phyloP scores from a whole-genome alignment of 768 basidiomycete species.

The Gymnopilus junonius region DNA sequence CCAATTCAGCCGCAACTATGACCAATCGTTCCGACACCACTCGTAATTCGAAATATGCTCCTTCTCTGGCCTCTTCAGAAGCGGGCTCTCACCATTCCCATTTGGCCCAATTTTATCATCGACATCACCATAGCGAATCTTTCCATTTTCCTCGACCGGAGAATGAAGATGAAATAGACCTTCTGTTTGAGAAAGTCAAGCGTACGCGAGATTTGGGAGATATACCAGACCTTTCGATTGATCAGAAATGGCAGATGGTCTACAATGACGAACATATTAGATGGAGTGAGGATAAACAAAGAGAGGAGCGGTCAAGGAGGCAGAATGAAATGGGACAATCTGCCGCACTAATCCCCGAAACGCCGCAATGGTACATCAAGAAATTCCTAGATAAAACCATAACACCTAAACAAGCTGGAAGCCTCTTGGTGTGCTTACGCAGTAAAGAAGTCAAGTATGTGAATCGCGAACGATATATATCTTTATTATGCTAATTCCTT shows the following conservation, averaged over 20 bases:
- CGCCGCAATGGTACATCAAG: slow-evolving; percentile 93
- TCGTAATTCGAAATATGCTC: slow-evolving; percentile 65
- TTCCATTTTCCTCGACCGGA: slow-evolving; percentile 82
- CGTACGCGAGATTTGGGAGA: slow-evolving; percentile 69
- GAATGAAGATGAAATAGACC: slow-evolving; percentile 77
- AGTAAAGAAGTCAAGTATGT: slow-evolving; percentile 81
- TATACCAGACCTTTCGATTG: slow-evolving; percentile 62
- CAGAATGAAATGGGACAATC: slow-evolving; percentile 63
- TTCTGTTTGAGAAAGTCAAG: slow-evolving; percentile 78
- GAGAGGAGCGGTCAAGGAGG: slow-evolving; percentile 63
- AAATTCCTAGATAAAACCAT: slow-evolving; percentile 89
- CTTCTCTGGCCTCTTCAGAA: slow-evolving; percentile 57
- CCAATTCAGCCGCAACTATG: slow-evolving; percentile 52
- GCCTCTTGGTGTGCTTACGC: slow-evolving; percentile 76
- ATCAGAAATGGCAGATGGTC: slow-evolving; percentile 94
- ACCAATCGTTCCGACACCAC: slow-evolving; percentile 53
- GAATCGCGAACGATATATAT: background rate
- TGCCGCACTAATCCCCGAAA: slow-evolving; percentile 59
- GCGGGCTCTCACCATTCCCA: slow-evolving; percentile 45
- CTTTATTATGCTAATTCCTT: slow-evolving; percentile 19
- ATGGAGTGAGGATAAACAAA: slow-evolving; percentile 73
- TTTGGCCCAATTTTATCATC: slow-evolving; percentile 58
- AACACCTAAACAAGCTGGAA: slow-evolving; percentile 77
- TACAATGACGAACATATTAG: slow-evolving; percentile 80
- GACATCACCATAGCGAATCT: slow-evolving; percentile 52